Percentiles rank a stretch among this genome's conserved stretches.
These are phyloP conservation scores for Arachis hypogaea DNA, from an alignment of 306 rosid species.

Conservation along the genomic window DNA sequence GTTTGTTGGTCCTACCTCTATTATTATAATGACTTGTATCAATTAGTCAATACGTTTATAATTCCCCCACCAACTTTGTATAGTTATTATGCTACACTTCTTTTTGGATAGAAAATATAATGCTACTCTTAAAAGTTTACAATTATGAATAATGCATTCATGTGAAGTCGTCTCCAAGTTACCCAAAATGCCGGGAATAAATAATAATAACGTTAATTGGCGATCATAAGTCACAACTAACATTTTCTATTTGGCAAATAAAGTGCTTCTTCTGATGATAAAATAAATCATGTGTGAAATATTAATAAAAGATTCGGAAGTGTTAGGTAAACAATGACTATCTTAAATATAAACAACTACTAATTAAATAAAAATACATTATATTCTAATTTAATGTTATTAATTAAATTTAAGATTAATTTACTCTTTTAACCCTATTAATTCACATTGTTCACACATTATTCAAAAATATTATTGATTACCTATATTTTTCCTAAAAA, in stretches of 20 bases:
- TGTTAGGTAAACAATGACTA: no score
- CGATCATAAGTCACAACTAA: conserved; percentile 28
- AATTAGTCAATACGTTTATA: conserved; percentile 1
- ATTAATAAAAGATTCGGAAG: neutral
- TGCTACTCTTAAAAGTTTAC: conserved; percentile 21
- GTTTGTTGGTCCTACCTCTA: conserved; percentile 40
- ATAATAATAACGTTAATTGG: conserved; percentile 34
- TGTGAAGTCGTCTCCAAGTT: neutral
- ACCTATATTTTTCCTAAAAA: neutral
- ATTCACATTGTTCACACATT: no score
- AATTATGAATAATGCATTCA: neutral
- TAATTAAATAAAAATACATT: no score
- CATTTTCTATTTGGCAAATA: neutral
- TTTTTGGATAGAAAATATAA: neutral
- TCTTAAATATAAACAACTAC: no score
- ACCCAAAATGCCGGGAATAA: conserved; percentile 17
- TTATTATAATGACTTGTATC: conserved; percentile 5
- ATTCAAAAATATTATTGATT: no score
- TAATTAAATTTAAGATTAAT: no score
- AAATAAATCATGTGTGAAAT: neutral
- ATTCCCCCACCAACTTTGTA: conserved; percentile 15
- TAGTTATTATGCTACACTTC: no score
- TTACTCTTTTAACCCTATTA: no score
- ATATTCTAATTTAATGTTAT: no score
- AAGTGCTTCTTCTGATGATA: neutral